A percentile compares a stretch with the other conserved stretches of the same genome.
Conservation (phyloP, 257 asterid species). For the Nicotiana benthamiana region DNA sequence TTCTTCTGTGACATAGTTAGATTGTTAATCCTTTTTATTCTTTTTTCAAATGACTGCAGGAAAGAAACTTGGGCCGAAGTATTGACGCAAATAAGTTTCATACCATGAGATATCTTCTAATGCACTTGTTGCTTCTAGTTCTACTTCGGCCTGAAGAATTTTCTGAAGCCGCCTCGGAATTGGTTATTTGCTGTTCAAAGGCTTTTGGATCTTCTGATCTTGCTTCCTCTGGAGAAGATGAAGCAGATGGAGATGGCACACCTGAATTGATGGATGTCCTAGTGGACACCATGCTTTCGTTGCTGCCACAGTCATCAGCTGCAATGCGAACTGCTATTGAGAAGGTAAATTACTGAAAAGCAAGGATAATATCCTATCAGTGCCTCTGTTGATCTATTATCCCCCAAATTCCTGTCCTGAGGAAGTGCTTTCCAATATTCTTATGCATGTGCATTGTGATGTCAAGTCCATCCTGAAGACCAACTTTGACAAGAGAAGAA, state of each 20-base stretch:
- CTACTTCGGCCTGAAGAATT: conserved; percentile 77
- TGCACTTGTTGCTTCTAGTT: conserved; percentile 84
- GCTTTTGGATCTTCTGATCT: conserved; percentile 54
- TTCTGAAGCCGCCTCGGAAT: conserved; percentile 69
- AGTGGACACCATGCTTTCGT: conserved; percentile 79
- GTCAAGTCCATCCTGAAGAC: background rate
- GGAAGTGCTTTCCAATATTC: background rate
- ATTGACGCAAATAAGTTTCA: conserved; percentile 48
- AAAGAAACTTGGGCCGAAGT: conserved; percentile 46
- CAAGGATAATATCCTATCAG: background rate
- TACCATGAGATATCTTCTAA: conserved; percentile 66
- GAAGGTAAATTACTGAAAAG: conserved; percentile 41
- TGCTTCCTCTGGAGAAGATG: conserved; percentile 64
- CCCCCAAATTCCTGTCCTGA: background rate
- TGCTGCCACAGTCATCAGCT: conserved; percentile 82
- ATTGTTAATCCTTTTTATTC: background rate
- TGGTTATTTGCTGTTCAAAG: conserved; percentile 66
- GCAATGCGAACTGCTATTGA: conserved; percentile 80
- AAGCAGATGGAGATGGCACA: conserved; percentile 41
- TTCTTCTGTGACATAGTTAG: background rate
- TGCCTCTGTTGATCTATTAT: background rate
- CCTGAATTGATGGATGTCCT: conserved; percentile 85
- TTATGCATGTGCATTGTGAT: background rate
- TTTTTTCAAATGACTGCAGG: conserved; percentile 36
- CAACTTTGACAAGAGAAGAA: background rate